Conservation (phyloP, 495 filamentous ascomycete genomes). For the Aspergillus ostianus region DNA sequence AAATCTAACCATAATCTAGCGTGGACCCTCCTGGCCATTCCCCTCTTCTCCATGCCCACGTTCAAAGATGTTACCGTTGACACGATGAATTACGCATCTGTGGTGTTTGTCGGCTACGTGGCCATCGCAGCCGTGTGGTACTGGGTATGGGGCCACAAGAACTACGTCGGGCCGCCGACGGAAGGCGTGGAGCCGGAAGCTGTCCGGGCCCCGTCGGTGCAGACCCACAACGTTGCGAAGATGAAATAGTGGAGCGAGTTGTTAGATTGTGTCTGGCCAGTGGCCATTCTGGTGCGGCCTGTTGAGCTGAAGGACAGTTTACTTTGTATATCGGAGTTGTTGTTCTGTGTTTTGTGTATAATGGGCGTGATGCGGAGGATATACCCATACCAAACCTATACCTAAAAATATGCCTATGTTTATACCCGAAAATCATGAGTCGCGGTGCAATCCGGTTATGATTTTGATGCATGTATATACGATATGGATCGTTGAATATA, state of each 20-base stretch:
- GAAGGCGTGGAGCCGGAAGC: slow-evolving; percentile 4
- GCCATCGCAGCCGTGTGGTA: slow-evolving; percentile 56
- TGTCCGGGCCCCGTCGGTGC: neutral
- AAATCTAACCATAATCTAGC: slow-evolving; percentile 26
- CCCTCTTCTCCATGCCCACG: slow-evolving; percentile 47
- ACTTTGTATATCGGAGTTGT: too few relatives aligned
- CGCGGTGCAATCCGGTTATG: too few relatives aligned
- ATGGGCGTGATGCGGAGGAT: too few relatives aligned
- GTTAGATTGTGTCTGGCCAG: too few relatives aligned
- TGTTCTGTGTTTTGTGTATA: too few relatives aligned
- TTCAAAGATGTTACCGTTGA: slow-evolving; percentile 31
- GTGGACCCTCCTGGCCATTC: slow-evolving; percentile 57
- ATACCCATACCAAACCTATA: neutral
- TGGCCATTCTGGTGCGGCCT: too few relatives aligned
- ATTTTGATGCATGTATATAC: too few relatives aligned
- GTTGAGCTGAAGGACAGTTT: too few relatives aligned
- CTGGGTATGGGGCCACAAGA: slow-evolving; percentile 54
- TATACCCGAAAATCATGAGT: too few relatives aligned
- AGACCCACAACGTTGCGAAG: neutral
- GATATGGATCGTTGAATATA: too few relatives aligned
- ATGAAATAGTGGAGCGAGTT: neutral
- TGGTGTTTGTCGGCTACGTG: slow-evolving; percentile 58
- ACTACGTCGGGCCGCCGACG: slow-evolving; percentile 27
- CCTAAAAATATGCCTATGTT: too few relatives aligned
- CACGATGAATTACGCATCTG: slow-evolving; percentile 55